phyloP scores from a whole-genome alignment of 225 moss, liverwort and hornwort species.

The Physcomitrellopsis africana region DNA sequence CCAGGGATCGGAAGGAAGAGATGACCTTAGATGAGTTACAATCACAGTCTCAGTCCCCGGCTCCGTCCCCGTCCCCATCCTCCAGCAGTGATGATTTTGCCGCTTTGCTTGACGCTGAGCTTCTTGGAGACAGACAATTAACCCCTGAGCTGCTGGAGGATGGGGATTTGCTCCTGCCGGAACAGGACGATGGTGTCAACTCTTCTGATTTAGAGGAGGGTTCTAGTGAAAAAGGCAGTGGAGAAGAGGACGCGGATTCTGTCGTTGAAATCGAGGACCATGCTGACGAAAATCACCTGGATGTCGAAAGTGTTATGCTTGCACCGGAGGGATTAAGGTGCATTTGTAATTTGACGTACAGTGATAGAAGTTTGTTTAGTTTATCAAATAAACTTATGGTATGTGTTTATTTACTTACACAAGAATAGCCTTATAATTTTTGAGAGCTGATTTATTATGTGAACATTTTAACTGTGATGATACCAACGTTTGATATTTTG shows the following conservation, averaged over 20 bases:
- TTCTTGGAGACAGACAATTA: constrained; percentile 47
- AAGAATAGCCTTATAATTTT: neutral
- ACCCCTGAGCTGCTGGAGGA: constrained; percentile 34
- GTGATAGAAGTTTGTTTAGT: neutral
- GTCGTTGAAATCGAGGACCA: constrained; percentile 41
- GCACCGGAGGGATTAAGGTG: constrained; percentile 47
- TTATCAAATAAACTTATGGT: neutral
- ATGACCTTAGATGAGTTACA: constrained; percentile 69
- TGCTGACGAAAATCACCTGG: constrained; percentile 28
- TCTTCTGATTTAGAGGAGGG: constrained; percentile 42
- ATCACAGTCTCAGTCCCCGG: constrained; percentile 46
- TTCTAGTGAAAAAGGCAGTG: constrained; percentile 40
- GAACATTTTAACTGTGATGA: too few relatives aligned
- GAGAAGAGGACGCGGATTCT: constrained; percentile 39
- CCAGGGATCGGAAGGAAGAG: constrained; percentile 11
- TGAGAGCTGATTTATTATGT: too few relatives aligned
- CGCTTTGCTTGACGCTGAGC: constrained; percentile 85
- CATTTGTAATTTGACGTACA: neutral
- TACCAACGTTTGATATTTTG: too few relatives aligned
- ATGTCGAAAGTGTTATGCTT: constrained; percentile 22
- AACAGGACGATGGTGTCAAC: constrained; percentile 38
- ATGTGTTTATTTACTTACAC: too few relatives aligned
- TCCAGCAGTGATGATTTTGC: constrained; percentile 93
- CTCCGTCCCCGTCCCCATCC: constrained; percentile 58
- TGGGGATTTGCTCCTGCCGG: constrained; percentile 32